Evolutionary conservation across 1,284 basidiomycete genomes (phyloP), one percentile per base, ranked within the genome.

Genomic region (Pascua guehoae): DNA sequence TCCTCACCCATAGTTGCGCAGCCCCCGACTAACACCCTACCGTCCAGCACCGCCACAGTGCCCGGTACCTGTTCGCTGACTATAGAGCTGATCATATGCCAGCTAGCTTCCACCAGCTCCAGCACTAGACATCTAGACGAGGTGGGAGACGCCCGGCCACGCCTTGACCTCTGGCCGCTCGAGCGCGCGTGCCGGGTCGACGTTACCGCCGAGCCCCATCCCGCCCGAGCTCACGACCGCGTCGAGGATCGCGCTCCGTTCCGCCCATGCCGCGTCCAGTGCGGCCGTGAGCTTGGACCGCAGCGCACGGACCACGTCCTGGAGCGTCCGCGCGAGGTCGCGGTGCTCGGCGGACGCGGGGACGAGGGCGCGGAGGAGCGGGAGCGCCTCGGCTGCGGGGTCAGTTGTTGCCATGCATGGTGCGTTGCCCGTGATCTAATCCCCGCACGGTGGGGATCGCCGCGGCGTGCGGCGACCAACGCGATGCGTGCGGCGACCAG

Each of bases 181-280:
- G 17, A 65, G 57, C 49, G 62, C 68, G 41, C 61, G 56, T 15
- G 68, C 67, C 4, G 55, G 47, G 16, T 41, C 49, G 32, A 61
- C 49, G 16, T 64, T 64, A 7, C 65, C 70, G 12, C 66, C 69
- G 37, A 73, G 60, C 1, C 71, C 70, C 57, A 68, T 65, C 2
- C 74, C 74, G 2, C 72, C 74, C 12, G 57, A 61, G 46, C 66
- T 64, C 12, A 56, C 60, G 8, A 66, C 71, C 15, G 59, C 66
- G 16, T 64, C 58, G 47, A 76, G 50, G 5, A 76, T 67, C 3
- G 50, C 55, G 12, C 62, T 58, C 43, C 74, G 56, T 52, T 69
- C 72, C 17, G 50, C 45, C 76, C 76, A 78, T n/a, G 73, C 72
- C 14, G 65, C 60, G n/a, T 68, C 68, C 15, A 78, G 60, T 4